Percentiles rank a stretch among this genome's conserved stretches.
phyloP scores from a whole-genome alignment of 768 basidiomycete species.

The Psilocybe azurescens region DNA sequence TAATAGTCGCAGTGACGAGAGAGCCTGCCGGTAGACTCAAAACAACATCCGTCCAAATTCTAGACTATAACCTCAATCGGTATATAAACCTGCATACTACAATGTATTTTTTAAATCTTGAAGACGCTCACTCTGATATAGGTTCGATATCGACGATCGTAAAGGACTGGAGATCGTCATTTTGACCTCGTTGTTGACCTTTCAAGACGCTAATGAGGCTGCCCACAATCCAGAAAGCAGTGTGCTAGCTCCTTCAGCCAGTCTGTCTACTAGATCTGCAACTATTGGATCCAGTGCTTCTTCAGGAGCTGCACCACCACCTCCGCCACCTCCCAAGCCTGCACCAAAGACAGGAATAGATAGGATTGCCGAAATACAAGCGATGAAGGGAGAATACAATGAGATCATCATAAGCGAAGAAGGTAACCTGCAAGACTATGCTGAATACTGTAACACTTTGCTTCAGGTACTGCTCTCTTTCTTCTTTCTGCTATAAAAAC shows the following conservation, averaged over 20 bases:
- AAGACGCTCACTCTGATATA: constrained; percentile 28
- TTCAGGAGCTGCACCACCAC: constrained; percentile 33
- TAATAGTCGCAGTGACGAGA: constrained; percentile 82
- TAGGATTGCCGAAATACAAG: constrained; percentile 75
- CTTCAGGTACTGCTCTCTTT: constrained; percentile 52
- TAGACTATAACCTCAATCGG: constrained; percentile 88
- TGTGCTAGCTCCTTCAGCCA: constrained; percentile 11
- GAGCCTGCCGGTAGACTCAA: constrained; percentile 72
- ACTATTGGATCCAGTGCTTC: constrained; percentile 16
- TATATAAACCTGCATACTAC: constrained; percentile 28
- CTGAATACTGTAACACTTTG: constrained; percentile 64
- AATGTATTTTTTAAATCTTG: neutral
- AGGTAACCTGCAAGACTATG: constrained; percentile 69
- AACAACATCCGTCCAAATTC: constrained; percentile 70
- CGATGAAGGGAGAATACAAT: constrained; percentile 70
- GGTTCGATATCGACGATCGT: constrained; percentile 84
- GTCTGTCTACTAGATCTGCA: constrained; percentile 19
- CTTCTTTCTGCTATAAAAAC: neutral
- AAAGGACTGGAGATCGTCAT: constrained; percentile 88
- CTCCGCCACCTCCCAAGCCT: constrained; percentile 62
- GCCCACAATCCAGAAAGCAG: constrained; percentile 42
- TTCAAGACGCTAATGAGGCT: constrained; percentile 71
- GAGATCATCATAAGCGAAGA: constrained; percentile 75
- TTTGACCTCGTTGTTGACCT: constrained; percentile 76
- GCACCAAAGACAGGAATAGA: constrained; percentile 69